Evolutionary conservation across 1,139 yeast species (phyloP).

Genomic region (Lodderomyces parapsilosis): DNA sequence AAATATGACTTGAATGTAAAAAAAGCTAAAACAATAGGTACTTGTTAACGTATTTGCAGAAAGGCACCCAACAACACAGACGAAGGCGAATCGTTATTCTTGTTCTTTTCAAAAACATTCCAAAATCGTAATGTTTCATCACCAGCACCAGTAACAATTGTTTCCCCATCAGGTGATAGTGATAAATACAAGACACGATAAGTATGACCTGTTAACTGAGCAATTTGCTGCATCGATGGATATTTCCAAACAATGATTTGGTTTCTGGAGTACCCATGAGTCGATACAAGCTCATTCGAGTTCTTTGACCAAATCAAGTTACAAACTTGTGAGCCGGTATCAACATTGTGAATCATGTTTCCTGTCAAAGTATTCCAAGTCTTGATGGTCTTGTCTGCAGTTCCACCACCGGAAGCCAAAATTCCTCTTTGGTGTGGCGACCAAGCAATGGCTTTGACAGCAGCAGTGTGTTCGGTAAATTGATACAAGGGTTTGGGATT

Average conservation of each 20-base stretch:
- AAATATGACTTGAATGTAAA: too few species aligned
- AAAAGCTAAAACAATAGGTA: not conserved
- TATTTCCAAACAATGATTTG: constrained; percentile 95
- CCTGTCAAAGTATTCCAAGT: constrained; percentile 93
- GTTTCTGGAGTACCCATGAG: constrained; percentile 92
- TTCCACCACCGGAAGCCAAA: constrained; percentile 95
- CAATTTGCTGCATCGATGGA: constrained; percentile 89
- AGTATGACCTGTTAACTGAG: constrained; percentile 92
- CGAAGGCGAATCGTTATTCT: constrained; percentile 53
- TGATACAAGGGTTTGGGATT: constrained; percentile 67
- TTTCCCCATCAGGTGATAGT: constrained; percentile 94
- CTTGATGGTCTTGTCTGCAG: constrained; percentile 87
- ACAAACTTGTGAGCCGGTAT: constrained; percentile 96
- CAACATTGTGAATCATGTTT: constrained; percentile 66
- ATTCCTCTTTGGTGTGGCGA: constrained; percentile 95
- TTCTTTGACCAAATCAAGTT: constrained; percentile 91
- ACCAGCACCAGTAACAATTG: constrained; percentile 98
- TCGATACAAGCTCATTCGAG: constrained; percentile 87
- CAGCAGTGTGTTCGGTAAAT: constrained; percentile 86
- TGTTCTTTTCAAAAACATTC: constrained; percentile 83
- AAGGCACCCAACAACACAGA: constrained; percentile 76
- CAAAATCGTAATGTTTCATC: constrained; percentile 94
- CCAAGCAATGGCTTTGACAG: constrained; percentile 97
- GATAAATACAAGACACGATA: constrained; percentile 87
- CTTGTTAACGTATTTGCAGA: constrained; percentile 68